Percentiles rank a stretch among this genome's conserved stretches.
Conservation (phyloP, 2,329 filamentous ascomycete species). For the Diplodia seriata region DNA sequence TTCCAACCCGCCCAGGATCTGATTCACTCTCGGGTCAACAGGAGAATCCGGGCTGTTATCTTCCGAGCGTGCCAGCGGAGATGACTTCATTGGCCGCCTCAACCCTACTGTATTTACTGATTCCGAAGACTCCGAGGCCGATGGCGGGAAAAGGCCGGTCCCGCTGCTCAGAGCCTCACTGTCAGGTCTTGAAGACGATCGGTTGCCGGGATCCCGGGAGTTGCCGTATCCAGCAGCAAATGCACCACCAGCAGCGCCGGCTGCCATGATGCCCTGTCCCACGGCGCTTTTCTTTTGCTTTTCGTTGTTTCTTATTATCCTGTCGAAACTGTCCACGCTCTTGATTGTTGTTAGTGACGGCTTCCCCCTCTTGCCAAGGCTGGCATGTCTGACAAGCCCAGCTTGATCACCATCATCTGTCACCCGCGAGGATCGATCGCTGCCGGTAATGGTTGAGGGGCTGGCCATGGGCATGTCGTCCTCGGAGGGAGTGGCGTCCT, state of each 20-base stretch:
- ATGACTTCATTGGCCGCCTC: slow-evolving; percentile 34
- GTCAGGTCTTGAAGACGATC: slow-evolving; percentile 37
- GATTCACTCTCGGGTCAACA: slow-evolving; percentile 36
- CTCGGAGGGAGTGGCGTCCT: slow-evolving; percentile 45
- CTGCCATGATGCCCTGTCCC: slow-evolving; percentile 31
- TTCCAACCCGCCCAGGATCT: slow-evolving; percentile 41
- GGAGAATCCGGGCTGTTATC: slow-evolving; percentile 34
- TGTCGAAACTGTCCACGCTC: slow-evolving; percentile 48
- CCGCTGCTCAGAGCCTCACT: slow-evolving; percentile 43
- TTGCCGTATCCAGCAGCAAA: slow-evolving; percentile 40
- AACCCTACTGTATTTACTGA: slow-evolving; percentile 42
- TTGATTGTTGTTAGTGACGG: slow-evolving; percentile 58
- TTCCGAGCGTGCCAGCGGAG: slow-evolving; percentile 1
- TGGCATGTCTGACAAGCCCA: slow-evolving; percentile 56
- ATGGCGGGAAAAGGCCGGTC: slow-evolving; percentile 45
- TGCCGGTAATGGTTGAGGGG: slow-evolving; percentile 12
- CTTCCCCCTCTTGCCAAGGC: slow-evolving; percentile 55
- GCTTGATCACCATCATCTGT: slow-evolving; percentile 47
- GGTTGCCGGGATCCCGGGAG: slow-evolving; percentile 17
- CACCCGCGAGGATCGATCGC: slow-evolving; percentile 39
- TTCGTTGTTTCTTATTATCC: slow-evolving; percentile 34
- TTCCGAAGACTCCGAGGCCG: slow-evolving; percentile 40
- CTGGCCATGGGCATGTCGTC: slow-evolving; percentile 48
- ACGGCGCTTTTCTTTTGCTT: slow-evolving; percentile 35
- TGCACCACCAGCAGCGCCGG: slow-evolving; percentile 33